Percentiles rank a stretch among this genome's conserved stretches.
phyloP scores from a whole-genome alignment of 306 rosid species.

The Hippophae tibetana region DNA sequence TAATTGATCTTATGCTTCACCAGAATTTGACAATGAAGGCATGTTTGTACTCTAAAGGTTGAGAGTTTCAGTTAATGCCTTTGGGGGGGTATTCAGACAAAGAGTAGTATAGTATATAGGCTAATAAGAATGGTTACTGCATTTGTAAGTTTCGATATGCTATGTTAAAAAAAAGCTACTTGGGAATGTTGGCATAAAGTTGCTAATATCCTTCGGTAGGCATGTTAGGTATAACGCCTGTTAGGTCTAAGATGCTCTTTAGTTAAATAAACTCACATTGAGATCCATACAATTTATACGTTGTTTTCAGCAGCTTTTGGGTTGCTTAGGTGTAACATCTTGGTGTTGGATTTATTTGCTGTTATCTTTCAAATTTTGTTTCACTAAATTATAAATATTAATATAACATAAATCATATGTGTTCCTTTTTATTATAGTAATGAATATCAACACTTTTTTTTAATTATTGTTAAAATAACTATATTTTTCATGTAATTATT shows the following conservation, averaged over 20 bases:
- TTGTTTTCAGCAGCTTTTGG: too few relatives aligned
- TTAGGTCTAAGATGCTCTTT: slow-evolving; percentile 25
- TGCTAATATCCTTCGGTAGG: slow-evolving; percentile 30
- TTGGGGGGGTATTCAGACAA: slow-evolving; percentile 3
- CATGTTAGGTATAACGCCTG: slow-evolving; percentile 45
- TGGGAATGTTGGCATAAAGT: slow-evolving; percentile 42
- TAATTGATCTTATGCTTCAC: slow-evolving; percentile 21
- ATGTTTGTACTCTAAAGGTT: slow-evolving; percentile 23
- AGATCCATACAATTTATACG: neutral
- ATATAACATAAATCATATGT: too few relatives aligned
- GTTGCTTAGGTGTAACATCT: too few relatives aligned
- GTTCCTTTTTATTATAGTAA: too few relatives aligned
- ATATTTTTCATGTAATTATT: too few relatives aligned
- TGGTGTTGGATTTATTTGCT: too few relatives aligned
- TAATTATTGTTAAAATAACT: too few relatives aligned
- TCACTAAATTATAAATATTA: too few relatives aligned
- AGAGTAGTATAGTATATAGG: neutral
- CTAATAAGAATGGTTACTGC: slow-evolving; percentile 29
- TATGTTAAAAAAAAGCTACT: slow-evolving; percentile 37
- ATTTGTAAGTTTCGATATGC: slow-evolving; percentile 15
- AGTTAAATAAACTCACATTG: slow-evolving; percentile 37
- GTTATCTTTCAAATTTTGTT: too few relatives aligned
- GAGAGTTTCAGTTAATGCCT: slow-evolving; percentile 11
- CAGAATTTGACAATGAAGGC: slow-evolving; percentile 10
- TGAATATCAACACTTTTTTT: too few relatives aligned